phyloP scores from a whole-genome alignment of 441 rosid species.

The Capsella rubella region DNA sequence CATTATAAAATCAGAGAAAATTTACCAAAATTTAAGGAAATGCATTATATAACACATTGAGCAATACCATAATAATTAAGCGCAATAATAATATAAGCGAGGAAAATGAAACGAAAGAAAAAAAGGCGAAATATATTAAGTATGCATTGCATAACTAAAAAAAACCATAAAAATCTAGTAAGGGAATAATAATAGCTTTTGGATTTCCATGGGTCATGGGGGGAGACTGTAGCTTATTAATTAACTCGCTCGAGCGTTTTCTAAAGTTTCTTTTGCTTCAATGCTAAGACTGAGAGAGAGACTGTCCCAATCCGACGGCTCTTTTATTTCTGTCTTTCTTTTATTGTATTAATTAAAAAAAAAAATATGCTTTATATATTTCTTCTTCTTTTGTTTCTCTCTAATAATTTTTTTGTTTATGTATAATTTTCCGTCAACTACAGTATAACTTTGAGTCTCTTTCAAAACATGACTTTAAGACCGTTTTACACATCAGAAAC shows the following conservation, averaged over 20 bases:
- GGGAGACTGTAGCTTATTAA: not conserved
- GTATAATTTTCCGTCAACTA: slow-evolving; percentile 14
- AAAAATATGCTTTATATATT: not conserved
- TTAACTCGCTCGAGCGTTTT: slow-evolving; percentile 15
- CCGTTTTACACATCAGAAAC: slow-evolving; percentile 50
- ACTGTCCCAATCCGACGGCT: slow-evolving; percentile 27
- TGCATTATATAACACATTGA: too few relatives aligned
- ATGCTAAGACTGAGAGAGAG: slow-evolving; percentile 47
- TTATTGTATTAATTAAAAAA: too few relatives aligned
- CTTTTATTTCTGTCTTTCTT: slow-evolving; percentile 2
- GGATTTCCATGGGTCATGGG: slow-evolving; percentile 38
- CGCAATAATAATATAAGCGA: too few relatives aligned
- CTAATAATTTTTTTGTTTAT: not conserved
- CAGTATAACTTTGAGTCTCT: slow-evolving; percentile 33
- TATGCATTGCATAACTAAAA: slow-evolving; percentile 24
- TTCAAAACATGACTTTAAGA: slow-evolving; percentile 45
- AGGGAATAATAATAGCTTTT: slow-evolving; percentile 15
- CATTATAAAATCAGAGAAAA: too few relatives aligned
- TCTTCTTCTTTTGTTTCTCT: not conserved
- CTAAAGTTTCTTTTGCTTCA: slow-evolving; percentile 34
- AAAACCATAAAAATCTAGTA: slow-evolving; percentile 31
- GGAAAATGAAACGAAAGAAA: too few relatives aligned
- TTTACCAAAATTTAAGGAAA: too few relatives aligned
- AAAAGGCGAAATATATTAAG: too few relatives aligned
- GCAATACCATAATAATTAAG: too few relatives aligned